A percentile compares a stretch with the other conserved stretches of the same genome.
phyloP scores from a whole-genome alignment of 345 rosid genomes.

The Syzygium jambos region DNA sequence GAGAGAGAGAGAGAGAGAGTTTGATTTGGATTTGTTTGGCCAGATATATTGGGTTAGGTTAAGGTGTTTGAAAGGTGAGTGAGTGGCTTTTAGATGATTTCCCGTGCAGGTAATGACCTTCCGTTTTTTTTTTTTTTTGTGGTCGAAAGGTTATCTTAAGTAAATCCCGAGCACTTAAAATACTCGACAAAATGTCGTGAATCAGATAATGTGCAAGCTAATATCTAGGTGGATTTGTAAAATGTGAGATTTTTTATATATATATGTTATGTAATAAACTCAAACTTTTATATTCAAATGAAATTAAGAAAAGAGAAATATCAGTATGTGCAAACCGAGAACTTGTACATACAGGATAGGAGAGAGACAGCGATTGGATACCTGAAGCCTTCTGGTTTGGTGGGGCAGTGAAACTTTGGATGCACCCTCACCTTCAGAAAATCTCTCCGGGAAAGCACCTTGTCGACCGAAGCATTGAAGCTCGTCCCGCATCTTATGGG shows the following conservation, averaged over 20 bases:
- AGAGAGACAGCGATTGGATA: not conserved
- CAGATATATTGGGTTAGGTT: not conserved
- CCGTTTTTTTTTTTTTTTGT: not conserved
- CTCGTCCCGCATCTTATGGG: slow-evolving; percentile 51
- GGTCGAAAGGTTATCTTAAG: not conserved
- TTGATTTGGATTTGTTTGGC: not conserved
- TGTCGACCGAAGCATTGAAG: slow-evolving; percentile 33
- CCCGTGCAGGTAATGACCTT: not conserved
- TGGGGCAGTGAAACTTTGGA: slow-evolving; percentile 35
- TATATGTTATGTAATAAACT: not conserved
- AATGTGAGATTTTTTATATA: accelerated
- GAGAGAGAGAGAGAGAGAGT: too few relatives aligned
- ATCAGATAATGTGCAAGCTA: not conserved
- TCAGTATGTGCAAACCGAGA: not conserved
- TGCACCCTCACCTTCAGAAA: slow-evolving; percentile 35
- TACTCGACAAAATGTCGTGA: not conserved
- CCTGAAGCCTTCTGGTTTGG: slow-evolving; percentile 38
- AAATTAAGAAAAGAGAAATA: not conserved
- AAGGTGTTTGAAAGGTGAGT: not conserved
- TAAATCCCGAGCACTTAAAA: not conserved
- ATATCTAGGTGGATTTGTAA: not conserved
- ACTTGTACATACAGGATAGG: not conserved
- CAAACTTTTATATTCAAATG: not conserved
- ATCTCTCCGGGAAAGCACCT: slow-evolving; percentile 41
- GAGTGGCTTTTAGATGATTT: not conserved